Conservation (phyloP, 2,329 filamentous ascomycete genomes). For the Colletotrichum orchidophilum region DNA sequence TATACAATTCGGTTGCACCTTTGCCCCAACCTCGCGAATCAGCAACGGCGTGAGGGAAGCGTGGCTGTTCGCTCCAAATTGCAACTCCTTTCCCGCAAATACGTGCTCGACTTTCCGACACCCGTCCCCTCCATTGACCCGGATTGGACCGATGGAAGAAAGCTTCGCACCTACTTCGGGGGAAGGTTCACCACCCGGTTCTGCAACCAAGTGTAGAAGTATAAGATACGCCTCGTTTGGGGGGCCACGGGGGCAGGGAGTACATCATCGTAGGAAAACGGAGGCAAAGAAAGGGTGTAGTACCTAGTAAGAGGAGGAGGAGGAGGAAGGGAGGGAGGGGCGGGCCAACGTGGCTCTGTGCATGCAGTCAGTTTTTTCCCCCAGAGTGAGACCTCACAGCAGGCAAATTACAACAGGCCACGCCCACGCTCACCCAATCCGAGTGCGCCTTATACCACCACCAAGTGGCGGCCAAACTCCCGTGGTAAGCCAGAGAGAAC, state of each 20-base stretch:
- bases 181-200: background rate
- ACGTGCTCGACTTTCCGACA: background rate
- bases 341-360: background rate
- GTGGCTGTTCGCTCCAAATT: background rate
- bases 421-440: background rate
- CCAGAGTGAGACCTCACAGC: background rate
- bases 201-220: background rate
- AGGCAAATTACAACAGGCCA: background rate
- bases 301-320: background rate
- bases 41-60: background rate
- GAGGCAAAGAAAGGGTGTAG: background rate
- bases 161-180: background rate
- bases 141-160: background rate
- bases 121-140: background rate
- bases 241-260: background rate
- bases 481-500: background rate
- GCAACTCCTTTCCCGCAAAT: background rate
- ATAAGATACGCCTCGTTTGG: background rate
- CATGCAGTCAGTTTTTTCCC: background rate
- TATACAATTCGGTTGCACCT: background rate
- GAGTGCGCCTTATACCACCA: background rate
- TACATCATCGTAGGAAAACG: background rate
- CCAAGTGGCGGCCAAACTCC: background rate
- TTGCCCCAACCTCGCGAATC: background rate
- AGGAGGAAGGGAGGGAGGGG: background rate